These are phyloP conservation scores for Ascochyta koolunga DNA, from an alignment of 2,329 filamentous ascomycete genomes.

Conservation along the genomic window DNA sequence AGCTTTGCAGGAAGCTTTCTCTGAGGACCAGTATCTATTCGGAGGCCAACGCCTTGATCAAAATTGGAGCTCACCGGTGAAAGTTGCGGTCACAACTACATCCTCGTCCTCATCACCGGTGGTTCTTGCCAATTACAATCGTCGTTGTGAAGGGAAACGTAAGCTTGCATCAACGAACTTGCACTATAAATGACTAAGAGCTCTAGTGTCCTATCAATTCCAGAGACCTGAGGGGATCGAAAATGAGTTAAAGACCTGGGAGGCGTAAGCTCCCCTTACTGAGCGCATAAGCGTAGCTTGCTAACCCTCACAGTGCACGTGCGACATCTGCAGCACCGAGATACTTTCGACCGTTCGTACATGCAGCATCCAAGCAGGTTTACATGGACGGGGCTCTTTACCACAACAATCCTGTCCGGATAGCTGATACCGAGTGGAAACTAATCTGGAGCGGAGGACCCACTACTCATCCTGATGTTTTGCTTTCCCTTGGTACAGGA, in stretches of 20 bases:
- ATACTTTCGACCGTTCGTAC: slow-evolving; percentile 54
- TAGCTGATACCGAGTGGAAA: slow-evolving; percentile 53
- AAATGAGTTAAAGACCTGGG: not conserved
- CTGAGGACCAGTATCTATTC: slow-evolving; percentile 31
- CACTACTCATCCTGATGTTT: slow-evolving; percentile 26
- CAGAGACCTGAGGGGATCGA: not conserved
- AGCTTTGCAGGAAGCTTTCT: slow-evolving; percentile 4
- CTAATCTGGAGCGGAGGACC: slow-evolving; percentile 31
- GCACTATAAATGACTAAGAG: not conserved
- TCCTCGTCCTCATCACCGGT: slow-evolving; percentile 46
- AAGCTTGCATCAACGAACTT: not conserved
- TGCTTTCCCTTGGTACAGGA: slow-evolving; percentile 16
- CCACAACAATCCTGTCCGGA: slow-evolving; percentile 54
- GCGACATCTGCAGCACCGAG: slow-evolving; percentile 54
- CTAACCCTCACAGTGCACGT: slow-evolving; percentile 37
- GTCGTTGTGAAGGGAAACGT: slow-evolving; percentile 49
- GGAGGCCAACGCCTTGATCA: slow-evolving; percentile 31
- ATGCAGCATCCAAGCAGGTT: slow-evolving; percentile 48
- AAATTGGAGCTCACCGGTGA: slow-evolving; percentile 42
- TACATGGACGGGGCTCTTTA: slow-evolving; percentile 56
- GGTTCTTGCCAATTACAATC: slow-evolving; percentile 55
- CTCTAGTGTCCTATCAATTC: not conserved
- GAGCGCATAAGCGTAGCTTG: too few relatives aligned
- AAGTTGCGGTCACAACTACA: slow-evolving; percentile 51
- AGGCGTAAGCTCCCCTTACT: not conserved